These are phyloP conservation scores for Fusarium graminum DNA, from an alignment of 2,329 filamentous ascomycete genomes.

Conservation along the genomic window DNA sequence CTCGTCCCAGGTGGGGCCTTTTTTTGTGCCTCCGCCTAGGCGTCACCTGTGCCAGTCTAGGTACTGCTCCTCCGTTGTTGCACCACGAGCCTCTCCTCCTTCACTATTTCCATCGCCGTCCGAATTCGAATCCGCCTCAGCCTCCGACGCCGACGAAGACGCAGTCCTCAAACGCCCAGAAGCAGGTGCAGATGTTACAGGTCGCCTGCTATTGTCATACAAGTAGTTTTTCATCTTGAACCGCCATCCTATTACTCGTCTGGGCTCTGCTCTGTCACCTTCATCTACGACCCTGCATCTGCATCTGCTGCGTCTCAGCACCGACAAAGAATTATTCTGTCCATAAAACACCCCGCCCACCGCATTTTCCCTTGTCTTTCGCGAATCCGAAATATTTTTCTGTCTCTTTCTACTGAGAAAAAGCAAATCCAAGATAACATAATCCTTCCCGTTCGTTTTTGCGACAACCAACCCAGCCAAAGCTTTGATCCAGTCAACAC, in stretches of 20 bases:
- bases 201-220: slow-evolving; percentile 48
- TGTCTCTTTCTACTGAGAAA: slow-evolving; percentile 17
- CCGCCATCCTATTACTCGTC: slow-evolving; percentile 40
- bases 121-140: slow-evolving; percentile 39
- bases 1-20: slow-evolving; percentile 52
- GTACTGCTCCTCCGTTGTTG: slow-evolving; percentile 50
- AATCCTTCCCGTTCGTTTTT: slow-evolving; percentile 21
- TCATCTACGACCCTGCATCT: slow-evolving; percentile 40
- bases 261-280: slow-evolving; percentile 35
- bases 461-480: slow-evolving; percentile 30
- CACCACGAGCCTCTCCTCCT: slow-evolving; percentile 51
- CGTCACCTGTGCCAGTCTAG: slow-evolving; percentile 52
- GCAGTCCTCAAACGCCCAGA: slow-evolving; percentile 47
- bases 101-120: slow-evolving; percentile 47
- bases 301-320: slow-evolving; percentile 43
- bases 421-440: slow-evolving; percentile 21
- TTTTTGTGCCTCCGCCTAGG: slow-evolving; percentile 50
- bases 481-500: slow-evolving; percentile 41
- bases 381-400: slow-evolving; percentile 35
- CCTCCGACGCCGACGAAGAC: slow-evolving; percentile 42
- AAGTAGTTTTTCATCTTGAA: slow-evolving; percentile 48
- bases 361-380: slow-evolving; percentile 43
- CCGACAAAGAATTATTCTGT: slow-evolving; percentile 46
- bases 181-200: slow-evolving; percentile 49
- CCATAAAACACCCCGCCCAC: slow-evolving; percentile 49